Base-by-base conservation (phyloP, 1,284 basidiomycete species). In the Malassezia furfur region DNA sequence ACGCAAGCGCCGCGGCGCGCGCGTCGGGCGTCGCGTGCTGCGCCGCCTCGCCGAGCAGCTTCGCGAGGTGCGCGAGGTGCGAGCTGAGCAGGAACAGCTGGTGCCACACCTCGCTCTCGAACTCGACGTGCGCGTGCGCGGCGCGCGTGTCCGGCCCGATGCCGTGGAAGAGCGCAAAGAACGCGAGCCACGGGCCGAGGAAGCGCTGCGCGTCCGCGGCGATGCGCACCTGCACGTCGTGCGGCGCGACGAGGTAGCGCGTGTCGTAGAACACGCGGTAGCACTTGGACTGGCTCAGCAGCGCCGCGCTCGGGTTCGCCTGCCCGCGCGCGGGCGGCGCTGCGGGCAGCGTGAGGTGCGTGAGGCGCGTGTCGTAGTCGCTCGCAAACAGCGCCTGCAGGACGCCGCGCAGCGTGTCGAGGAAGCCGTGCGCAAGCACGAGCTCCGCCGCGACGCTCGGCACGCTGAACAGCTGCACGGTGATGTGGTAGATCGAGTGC, bases 1-100 rank as follows among this genome's bases (percentile, higher is more conserved):
- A 81, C 2, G 79, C 78, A 52, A 94, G 83, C 0, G 86, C 86
- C 3, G 77, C 75, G 21, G 85, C 78, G 21, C 93, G 80, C 64
- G 85, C 81, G 0, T 79, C 77, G 0, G 82, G 77, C 0, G 76
- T 79, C 9, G 82, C 81, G 52, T 80, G 52, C 10, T 54, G 59
- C 25, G 66, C 70, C 28, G 70, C 61, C 48, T 69, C 69, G 15
- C 71, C 70, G 32, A 73, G 64, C 43, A 68, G 62, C 56, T 68
- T 67, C 12, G 67, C 62, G 17, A 64, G 50, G 28, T 64, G 64
- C 31, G 63, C 72, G 34, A 74, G 63, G 35, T 72, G 67, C 38
- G 69, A 70, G 54, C 61, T 61, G 46, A 70, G 61, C 51, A 70
- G 65, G 52, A 74, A 72, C 21, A 74, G 63, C 32, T 64, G 65